phyloP scores from a whole-genome alignment of 108 stramenopile species.

The Chaetoceros tenuissimus region DNA sequence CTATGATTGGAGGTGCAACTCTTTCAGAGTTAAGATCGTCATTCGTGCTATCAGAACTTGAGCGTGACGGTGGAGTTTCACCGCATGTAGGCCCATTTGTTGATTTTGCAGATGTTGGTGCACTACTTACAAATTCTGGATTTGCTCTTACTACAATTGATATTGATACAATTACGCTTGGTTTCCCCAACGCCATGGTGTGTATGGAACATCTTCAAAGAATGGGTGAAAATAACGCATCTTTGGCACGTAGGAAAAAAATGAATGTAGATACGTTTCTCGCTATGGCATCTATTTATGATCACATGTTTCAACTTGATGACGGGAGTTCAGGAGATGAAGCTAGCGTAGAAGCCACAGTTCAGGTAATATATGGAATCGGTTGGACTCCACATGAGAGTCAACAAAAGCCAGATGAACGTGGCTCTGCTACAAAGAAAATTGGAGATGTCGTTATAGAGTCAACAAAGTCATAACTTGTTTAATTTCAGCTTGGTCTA shows the following conservation, averaged over 20 bases:
- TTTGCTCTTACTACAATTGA: slow-evolving; percentile 93
- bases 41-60: slow-evolving; percentile 81
- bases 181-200: slow-evolving; percentile 77
- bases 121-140: slow-evolving; percentile 77
- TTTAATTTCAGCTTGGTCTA: too few species aligned
- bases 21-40: slow-evolving; percentile 85
- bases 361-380: slow-evolving; percentile 92
- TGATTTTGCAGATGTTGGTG: slow-evolving; percentile 85
- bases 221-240: slow-evolving; percentile 95
- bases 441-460: slow-evolving; percentile 47
- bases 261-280: slow-evolving; percentile 79
- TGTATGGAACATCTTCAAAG: slow-evolving; percentile 92
- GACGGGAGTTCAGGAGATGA: slow-evolving; percentile 26
- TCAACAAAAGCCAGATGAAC: slow-evolving; percentile 78
- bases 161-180: slow-evolving; percentile 83
- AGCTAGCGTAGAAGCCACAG: slow-evolving; percentile 53
- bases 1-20: slow-evolving; percentile 92
- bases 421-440: slow-evolving; percentile 68
- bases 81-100: slow-evolving; percentile 92
- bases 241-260: slow-evolving; percentile 36
- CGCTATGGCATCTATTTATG: slow-evolving; percentile 84
- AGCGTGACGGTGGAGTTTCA: slow-evolving; percentile 88
- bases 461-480: slow-evolving; percentile 17
- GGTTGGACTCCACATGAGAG: slow-evolving; percentile 94
- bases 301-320: slow-evolving; percentile 66